A percentile compares a stretch with the other conserved stretches of the same genome.
phyloP scores from a whole-genome alignment of 805 yeast genomes.

The Kuraishia cidri region DNA sequence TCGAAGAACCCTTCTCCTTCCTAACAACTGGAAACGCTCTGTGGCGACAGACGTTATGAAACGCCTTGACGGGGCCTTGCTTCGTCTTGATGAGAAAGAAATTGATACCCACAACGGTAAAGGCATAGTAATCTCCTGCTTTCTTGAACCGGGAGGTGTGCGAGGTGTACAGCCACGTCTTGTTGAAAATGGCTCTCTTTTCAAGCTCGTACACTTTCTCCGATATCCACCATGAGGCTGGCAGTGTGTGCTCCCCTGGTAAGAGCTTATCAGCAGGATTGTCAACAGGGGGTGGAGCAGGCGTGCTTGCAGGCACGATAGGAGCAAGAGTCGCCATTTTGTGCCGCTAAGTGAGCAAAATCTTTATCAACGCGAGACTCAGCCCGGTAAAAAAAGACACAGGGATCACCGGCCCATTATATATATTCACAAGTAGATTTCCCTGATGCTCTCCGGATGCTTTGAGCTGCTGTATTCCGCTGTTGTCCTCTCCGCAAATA shows the following conservation, averaged over 20 bases:
- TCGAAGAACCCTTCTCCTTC: conserved; percentile 49
- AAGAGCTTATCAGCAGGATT: conserved; percentile 16
- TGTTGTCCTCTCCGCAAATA: too few relatives aligned
- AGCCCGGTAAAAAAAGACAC: too few relatives aligned
- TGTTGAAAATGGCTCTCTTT: conserved; percentile 45
- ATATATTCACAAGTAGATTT: too few relatives aligned
- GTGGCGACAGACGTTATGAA: conserved; percentile 59
- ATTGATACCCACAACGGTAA: conserved; percentile 39
- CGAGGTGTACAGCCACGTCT: conserved; percentile 45
- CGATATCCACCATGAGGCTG: conserved; percentile 61
- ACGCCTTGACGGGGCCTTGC: conserved; percentile 41
- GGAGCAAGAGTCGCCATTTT: conserved; percentile 17
- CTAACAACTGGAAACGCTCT: conserved; percentile 55
- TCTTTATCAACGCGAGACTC: too few relatives aligned
- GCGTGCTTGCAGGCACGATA: conserved; percentile 8
- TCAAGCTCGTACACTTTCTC: conserved; percentile 49
- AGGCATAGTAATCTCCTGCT: conserved; percentile 48
- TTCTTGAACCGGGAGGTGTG: conserved; percentile 44
- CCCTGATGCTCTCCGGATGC: too few relatives aligned
- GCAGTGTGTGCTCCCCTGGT: conserved; percentile 42
- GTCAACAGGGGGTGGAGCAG: conserved; percentile 18
- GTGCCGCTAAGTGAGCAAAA: too few relatives aligned
- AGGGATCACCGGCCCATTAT: too few relatives aligned
- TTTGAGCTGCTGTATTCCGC: too few relatives aligned
- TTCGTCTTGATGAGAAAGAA: conserved; percentile 47